Base-by-base conservation (phyloP, 495 filamentous ascomycete genomes). In the Pseudoneurospora amorphoporcata region DNA sequence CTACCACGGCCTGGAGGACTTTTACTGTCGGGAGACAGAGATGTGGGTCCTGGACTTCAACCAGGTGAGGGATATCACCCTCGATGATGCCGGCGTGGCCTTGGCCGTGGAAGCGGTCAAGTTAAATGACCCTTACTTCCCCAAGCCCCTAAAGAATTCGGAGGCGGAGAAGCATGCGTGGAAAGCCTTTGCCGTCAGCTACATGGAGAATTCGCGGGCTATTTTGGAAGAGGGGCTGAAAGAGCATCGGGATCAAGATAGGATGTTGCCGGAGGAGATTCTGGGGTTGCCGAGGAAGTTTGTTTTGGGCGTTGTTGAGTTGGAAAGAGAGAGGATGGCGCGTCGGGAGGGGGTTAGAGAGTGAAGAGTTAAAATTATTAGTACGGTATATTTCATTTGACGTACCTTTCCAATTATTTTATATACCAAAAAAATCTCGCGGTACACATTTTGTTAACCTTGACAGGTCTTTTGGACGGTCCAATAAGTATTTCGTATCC, bases 31-130 rank as follows among this genome's bases (percentile, higher is more conserved):
- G 5, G 68, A 23, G 4, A 76, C 72, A 0, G 73, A 76, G 72
- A 71, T 80, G 9, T 80, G 72, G 69, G 9, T 80, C 8, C 69
- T 80, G 0, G 77, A 80, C 17, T 80, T 79, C 43, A 79, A 79
- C 65, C 77, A 77, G 35, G 78, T 79, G 35, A 68, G 71, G 39
- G n/a, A 4, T 1, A 76, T 80, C 3, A 78, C 72, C 0, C 65
- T 79, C 69, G 72, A 80, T 41, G 68, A 76, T 39, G 71, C 39
- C 17, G 77, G 78, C 4, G 78, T 80, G 23, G 68, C 43, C 3
- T n/a, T 69, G 45, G 75, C 75, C 4, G 70, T 80, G 35, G 68
- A 78, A 9, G 78, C 76, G 9, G 42, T 69, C 17, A 53, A 37
- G 6, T n/a, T 75, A 16, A 78, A 78, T 38, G 77, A 76, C 38